Conservation (phyloP, 257 asterid species). For the Solanum lignicaule region DNA sequence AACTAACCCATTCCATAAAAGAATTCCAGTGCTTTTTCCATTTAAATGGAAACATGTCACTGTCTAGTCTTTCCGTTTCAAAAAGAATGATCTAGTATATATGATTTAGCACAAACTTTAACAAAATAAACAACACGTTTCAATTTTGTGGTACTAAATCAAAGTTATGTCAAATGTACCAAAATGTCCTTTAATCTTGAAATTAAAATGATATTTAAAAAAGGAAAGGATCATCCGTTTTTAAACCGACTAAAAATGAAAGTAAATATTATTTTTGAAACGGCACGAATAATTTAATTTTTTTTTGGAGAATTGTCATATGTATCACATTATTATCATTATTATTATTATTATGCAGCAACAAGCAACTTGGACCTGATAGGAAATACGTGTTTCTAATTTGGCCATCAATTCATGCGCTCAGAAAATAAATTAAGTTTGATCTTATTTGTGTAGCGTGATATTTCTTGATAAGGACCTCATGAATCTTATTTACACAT, state of each 20-base stretch:
- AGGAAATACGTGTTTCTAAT: not conserved
- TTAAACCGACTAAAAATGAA: too few relatives aligned
- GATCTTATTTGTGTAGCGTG: not conserved
- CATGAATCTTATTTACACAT: not conserved
- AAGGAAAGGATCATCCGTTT: too few relatives aligned
- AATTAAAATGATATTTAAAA: too few relatives aligned
- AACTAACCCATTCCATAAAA: not conserved
- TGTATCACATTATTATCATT: not conserved
- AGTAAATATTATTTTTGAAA: too few relatives aligned
- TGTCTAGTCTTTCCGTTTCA: not conserved
- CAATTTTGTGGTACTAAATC: too few relatives aligned
- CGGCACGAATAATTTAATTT: too few relatives aligned
- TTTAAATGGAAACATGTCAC: not conserved
- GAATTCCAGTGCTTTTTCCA: not conserved
- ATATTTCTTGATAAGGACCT: not conserved
- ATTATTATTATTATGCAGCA: not conserved
- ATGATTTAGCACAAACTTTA: too few relatives aligned
- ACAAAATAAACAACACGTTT: too few relatives aligned
- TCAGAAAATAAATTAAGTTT: not conserved
- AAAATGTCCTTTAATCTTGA: too few relatives aligned
- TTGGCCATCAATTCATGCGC: not conserved
- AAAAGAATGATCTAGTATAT: too few relatives aligned
- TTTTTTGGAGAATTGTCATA: not conserved
- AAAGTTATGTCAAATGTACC: too few relatives aligned
- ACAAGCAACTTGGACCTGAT: not conserved